Evolutionary conservation across 139 green algal genomes (phyloP).

Genomic region (Chlorella sorokiniana): DNA sequence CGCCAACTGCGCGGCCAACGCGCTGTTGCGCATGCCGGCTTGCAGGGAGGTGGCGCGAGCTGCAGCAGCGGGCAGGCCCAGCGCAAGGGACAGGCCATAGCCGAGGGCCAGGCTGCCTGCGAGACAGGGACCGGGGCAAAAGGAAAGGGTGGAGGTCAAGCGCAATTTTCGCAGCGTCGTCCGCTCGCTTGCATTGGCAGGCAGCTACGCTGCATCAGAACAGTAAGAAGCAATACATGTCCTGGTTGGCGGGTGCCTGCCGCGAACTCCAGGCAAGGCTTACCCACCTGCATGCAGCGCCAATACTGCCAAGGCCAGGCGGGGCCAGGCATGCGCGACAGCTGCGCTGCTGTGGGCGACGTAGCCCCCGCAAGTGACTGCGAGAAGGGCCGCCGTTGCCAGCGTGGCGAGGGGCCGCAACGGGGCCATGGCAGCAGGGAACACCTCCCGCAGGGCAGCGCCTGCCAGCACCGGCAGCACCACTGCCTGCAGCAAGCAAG

Average conservation of each 20-base stretch:
- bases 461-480: conserved; percentile 74
- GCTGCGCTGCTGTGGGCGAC: conserved; percentile 59
- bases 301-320: conserved; percentile 59
- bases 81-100: conserved; percentile 47
- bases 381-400: conserved; percentile 54
- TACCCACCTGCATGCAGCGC: conserved; percentile 49
- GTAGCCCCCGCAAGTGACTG: conserved; percentile 62
- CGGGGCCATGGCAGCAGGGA: conserved; percentile 46
- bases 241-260: background rate
- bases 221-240: background rate
- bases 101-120: conserved; percentile 68
- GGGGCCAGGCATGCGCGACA: conserved; percentile 39
- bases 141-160: background rate
- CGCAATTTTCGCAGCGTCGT: no score
- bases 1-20: conserved; percentile 77
- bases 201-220: no score
- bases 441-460: conserved; percentile 55
- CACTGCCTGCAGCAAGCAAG: conserved; percentile 75
- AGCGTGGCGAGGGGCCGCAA: conserved; percentile 38
- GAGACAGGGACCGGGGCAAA: background rate
- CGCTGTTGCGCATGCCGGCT: conserved; percentile 78
- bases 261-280: background rate
- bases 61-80: conserved; percentile 53
- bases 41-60: conserved; percentile 72
- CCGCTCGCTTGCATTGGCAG: no score